These are phyloP conservation scores for Ophiostoma sp. DNA, from an alignment of 2,329 filamentous ascomycete genomes.

Conservation along the genomic window DNA sequence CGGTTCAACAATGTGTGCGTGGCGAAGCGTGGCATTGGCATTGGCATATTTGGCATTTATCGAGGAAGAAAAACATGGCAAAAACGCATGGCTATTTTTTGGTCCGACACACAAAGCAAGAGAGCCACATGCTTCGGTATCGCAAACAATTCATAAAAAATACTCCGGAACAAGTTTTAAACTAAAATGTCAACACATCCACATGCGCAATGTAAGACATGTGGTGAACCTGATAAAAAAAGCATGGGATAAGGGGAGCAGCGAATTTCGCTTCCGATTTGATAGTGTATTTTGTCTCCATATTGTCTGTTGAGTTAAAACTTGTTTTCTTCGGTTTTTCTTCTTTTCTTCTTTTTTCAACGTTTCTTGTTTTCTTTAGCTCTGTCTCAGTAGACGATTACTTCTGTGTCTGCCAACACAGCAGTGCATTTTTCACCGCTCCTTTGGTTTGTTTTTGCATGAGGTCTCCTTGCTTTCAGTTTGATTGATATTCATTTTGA, in stretches of 20 bases:
- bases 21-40: not conserved
- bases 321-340: not conserved
- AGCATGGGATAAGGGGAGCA: not conserved
- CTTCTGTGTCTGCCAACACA: not conserved
- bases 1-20: not conserved
- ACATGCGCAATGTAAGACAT: constrained; percentile 1
- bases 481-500: not conserved
- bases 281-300: not conserved
- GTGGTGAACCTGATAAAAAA: not conserved
- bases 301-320: not conserved
- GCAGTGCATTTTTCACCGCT: constrained; percentile 8
- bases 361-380: not conserved
- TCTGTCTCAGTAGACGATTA: not conserved
- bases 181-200: not conserved
- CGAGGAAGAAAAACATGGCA: constrained; percentile 11
- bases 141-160: not conserved
- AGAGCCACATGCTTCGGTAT: constrained; percentile 10
- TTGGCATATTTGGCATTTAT: not conserved
- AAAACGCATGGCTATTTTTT: not conserved
- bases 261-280: not conserved
- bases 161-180: not conserved
- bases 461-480: not conserved
- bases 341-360: not conserved
- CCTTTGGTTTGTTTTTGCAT: not conserved
- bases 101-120: not conserved